Evolutionary conservation across 352 stramenopile genomes (phyloP).

Genomic region (Globisporangium splendens): DNA sequence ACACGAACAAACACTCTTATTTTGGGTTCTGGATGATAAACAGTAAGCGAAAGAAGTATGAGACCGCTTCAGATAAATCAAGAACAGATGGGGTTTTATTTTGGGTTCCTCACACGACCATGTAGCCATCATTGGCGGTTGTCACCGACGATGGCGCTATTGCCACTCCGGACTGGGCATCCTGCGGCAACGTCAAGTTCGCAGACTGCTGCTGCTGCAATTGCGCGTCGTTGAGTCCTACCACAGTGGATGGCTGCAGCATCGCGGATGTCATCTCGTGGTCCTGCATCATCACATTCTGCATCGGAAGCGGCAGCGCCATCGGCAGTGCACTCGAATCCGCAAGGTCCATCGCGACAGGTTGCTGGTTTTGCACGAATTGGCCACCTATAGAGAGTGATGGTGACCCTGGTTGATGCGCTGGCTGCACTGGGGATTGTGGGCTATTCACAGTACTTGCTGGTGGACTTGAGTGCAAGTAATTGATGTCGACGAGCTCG

Average conservation of each 20-base stretch:
- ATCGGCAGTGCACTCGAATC: neutral
- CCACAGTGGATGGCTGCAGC: neutral
- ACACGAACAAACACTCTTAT: no score
- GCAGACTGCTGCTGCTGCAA: no score
- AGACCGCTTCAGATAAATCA: no score
- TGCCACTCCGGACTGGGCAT: no score
- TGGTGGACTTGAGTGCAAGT: conserved; percentile 17
- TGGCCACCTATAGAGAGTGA: no score
- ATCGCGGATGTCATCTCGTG: conserved; percentile 14
- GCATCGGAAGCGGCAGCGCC: conserved; percentile 3
- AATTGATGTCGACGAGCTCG: conserved; percentile 55
- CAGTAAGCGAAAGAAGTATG: no score
- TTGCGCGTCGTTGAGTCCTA: neutral
- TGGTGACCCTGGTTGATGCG: no score
- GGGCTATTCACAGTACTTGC: conserved; percentile 4
- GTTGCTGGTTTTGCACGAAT: neutral
- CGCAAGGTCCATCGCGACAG: neutral
- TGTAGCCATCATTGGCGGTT: conserved; percentile 19
- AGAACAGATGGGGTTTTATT: no score
- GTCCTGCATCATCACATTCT: conserved; percentile 4
- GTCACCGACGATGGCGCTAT: neutral
- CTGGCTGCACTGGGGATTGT: neutral
- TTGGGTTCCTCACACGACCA: conserved; percentile 22
- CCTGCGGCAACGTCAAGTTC: no score
- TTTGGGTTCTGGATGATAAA: no score